Evolutionary conservation across 2,329 filamentous ascomycete genomes (phyloP).

Genomic region (Mariannaea elegans): DNA sequence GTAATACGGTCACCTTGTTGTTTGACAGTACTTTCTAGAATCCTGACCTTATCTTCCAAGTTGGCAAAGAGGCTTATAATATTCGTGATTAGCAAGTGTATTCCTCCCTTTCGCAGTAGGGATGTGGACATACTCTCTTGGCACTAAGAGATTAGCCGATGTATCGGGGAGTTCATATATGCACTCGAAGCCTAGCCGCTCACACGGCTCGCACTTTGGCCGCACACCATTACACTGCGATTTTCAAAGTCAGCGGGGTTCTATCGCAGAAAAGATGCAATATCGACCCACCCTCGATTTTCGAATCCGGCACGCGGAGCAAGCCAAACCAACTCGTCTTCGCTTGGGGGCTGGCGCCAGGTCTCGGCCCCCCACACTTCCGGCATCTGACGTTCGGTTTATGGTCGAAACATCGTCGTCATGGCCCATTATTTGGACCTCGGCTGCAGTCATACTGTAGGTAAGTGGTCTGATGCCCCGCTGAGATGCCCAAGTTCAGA

Average conservation of each 20-base stretch:
- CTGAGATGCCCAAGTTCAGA: neutral
- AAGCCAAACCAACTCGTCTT: constrained; percentile 13
- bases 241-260: neutral
- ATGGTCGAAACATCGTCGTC: constrained; percentile 1
- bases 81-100: neutral
- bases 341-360: neutral
- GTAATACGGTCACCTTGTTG: constrained; percentile 17
- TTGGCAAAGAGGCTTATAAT: constrained; percentile 10
- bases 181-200: constrained; percentile 22
- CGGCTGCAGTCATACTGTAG: neutral
- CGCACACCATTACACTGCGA: constrained; percentile 22
- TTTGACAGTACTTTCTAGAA: constrained; percentile 7
- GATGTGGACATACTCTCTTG: constrained; percentile 5
- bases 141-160: constrained; percentile 18
- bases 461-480: neutral
- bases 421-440: neutral
- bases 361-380: neutral
- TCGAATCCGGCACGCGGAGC: constrained; percentile 12
- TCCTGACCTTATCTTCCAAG: constrained; percentile 19
- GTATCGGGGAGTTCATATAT: constrained; percentile 22
- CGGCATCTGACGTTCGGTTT: neutral
- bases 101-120: no score
- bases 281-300: constrained; percentile 10
- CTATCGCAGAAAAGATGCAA: neutral
- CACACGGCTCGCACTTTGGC: constrained; percentile 22